These are phyloP conservation scores for Leccinellum albellum DNA, from an alignment of 768 basidiomycete genomes.

Conservation along the genomic window DNA sequence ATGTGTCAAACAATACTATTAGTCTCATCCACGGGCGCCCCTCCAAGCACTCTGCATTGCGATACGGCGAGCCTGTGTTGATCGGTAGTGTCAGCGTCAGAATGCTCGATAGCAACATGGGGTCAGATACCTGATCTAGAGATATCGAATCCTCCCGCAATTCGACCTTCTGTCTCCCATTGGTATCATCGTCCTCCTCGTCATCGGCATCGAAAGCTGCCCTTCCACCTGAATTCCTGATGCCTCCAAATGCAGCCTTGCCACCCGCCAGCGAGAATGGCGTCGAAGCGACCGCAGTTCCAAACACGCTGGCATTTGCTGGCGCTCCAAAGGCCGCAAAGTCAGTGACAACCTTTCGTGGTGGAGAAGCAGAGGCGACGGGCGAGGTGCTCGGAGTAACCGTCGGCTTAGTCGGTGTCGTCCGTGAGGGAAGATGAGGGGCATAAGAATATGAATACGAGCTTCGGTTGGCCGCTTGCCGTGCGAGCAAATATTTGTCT, in stretches of 20 bases:
- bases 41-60: slow-evolving; percentile 91
- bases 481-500: slow-evolving; percentile 86
- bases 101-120: not conserved
- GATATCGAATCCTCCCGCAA: slow-evolving; percentile 83
- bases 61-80: slow-evolving; percentile 68
- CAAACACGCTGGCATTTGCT: slow-evolving; percentile 72
- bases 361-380: slow-evolving; percentile 52
- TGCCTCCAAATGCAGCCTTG: slow-evolving; percentile 81
- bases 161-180: slow-evolving; percentile 68
- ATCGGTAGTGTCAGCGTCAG: slow-evolving; percentile 6
- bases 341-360: slow-evolving; percentile 84
- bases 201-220: slow-evolving; percentile 55
- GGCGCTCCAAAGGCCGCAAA: slow-evolving; percentile 84
- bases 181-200: slow-evolving; percentile 67
- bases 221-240: slow-evolving; percentile 43
- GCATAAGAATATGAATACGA: slow-evolving; percentile 53
- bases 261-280: slow-evolving; percentile 77
- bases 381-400: slow-evolving; percentile 19
- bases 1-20: slow-evolving; percentile 3
- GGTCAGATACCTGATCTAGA: slow-evolving; percentile 74
- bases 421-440: slow-evolving; percentile 43
- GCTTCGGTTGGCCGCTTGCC: slow-evolving; percentile 53
- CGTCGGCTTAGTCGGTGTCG: slow-evolving; percentile 38
- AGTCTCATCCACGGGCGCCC: slow-evolving; percentile 51
- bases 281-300: slow-evolving; percentile 76